Evolutionary conservation across 106 monocot genomes (phyloP), one percentile per base, ranked within the genome.

Genomic region (Phalaenopsis equestris): DNA sequence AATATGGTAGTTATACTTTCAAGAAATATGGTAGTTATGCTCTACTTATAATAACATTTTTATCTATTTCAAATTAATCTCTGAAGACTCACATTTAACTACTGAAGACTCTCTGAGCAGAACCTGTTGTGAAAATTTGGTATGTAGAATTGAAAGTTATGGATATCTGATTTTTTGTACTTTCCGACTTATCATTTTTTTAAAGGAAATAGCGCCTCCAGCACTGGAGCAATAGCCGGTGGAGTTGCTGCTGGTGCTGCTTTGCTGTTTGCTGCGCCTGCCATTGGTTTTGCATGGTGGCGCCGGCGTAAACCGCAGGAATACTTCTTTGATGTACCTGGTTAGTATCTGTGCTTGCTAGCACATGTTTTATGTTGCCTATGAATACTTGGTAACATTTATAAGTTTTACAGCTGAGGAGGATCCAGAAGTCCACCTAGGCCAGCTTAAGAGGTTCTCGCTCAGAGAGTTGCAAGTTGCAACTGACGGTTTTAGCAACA

Each of bases 371-470:
- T 37, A 70, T 37, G 38, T 39, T 74, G 18, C 15, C n/a, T 6
- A 52, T 36, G 55, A 46, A 55, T 77, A 38, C 21, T 49, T 24
- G 7, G 8, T 55, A 37, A 49, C 48, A 36, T 24, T 21, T 58
- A 41, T 55, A 14, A 10, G 41, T 80, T 56, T 30, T 73, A 47
- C 81, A 91, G 91, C 88, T 77, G 91, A 91, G 77, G 91, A 91
- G 52, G 91, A 91, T 61, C 91, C 88, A 18, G 91, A 91, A 78
- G 91, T 91, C 36, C 91, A 91, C 77, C 67, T 91, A 30, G 91
- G 91, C 23, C 91, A 91, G 82, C 91, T 91, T 39, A 91, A 91
- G 81, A 81, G 88, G 47, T 91, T 91, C 79, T 91, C 91, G 37
- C 80, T 91, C 10, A 55, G 87, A 77, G 91, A 91, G 76, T 83